Evolutionary conservation across 106 monocot species (phyloP).

Genomic region (Dendrobium chrysotoxum): DNA sequence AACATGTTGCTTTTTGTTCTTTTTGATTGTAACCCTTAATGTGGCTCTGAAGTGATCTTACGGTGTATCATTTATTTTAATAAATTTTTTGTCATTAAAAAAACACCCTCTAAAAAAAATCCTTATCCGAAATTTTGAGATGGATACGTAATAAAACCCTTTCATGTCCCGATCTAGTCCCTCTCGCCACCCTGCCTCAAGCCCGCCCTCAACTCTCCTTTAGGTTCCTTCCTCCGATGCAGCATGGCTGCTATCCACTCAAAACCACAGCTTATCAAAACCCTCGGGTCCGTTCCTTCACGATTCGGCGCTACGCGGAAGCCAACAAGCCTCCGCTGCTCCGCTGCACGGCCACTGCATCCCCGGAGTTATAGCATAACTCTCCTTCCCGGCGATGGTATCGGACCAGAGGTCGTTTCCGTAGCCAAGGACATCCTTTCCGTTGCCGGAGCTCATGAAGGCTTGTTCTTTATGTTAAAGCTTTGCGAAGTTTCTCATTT

Average conservation of each 20-base stretch:
- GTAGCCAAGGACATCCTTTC: conserved; percentile 65
- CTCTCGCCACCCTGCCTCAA: neutral
- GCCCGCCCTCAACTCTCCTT: neutral
- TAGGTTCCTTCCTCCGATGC: neutral
- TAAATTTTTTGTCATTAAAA: too few species aligned
- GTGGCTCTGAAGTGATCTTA: too few species aligned
- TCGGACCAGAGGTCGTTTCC: conserved; percentile 80
- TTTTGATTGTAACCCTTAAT: too few species aligned
- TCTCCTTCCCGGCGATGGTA: conserved; percentile 77
- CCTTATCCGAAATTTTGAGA: too few species aligned
- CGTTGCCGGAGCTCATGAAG: conserved; percentile 52
- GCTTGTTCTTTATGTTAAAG: conserved; percentile 7
- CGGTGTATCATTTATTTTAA: too few species aligned
- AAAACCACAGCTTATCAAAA: conserved; percentile 14
- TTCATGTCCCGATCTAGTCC: neutral
- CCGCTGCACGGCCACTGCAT: conserved; percentile 14
- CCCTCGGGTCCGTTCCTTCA: conserved; percentile 12
- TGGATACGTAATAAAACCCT: neutral
- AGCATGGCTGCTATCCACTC: neutral
- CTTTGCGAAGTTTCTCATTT: neutral
- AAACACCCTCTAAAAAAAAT: too few species aligned
- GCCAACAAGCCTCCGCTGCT: conserved; percentile 30
- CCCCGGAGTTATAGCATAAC: conserved; percentile 52
- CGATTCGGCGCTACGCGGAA: conserved; percentile 1
- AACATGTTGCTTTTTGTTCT: too few species aligned